phyloP scores from a whole-genome alignment of 306 rosid genomes.

The Benincasa hispida region DNA sequence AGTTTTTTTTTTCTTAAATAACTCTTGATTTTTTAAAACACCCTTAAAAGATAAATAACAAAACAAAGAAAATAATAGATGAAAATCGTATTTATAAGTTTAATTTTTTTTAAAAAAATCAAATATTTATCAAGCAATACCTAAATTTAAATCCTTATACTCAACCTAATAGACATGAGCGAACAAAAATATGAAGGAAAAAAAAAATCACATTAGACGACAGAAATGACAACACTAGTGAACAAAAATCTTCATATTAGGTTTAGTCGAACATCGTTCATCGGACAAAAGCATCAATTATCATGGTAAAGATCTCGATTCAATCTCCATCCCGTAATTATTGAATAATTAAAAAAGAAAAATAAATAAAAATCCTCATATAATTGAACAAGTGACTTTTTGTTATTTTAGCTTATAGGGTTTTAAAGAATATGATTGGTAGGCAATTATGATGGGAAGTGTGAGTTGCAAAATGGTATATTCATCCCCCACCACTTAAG shows the following conservation, averaged over 20 bases:
- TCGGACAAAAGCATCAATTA: not conserved
- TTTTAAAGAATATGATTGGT: not conserved
- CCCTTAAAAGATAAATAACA: no score
- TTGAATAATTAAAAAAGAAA: no score
- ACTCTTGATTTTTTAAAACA: no score
- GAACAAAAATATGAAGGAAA: not conserved
- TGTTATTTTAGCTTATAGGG: not conserved
- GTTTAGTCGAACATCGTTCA: no score
- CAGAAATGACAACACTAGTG: not conserved
- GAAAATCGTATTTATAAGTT: no score
- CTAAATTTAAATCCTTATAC: not conserved
- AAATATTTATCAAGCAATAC: no score
- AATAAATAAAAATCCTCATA: no score
- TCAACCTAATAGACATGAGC: not conserved
- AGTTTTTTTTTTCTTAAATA: no score
- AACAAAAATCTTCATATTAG: not conserved
- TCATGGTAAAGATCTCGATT: no score
- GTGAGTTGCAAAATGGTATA: not conserved
- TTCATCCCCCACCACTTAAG: slow-evolving; percentile 6
- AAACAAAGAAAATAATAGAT: no score
- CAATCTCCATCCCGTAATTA: no score
- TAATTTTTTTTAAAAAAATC: no score
- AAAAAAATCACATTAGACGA: not conserved
- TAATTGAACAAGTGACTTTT: not conserved
- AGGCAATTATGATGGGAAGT: not conserved